phyloP scores from a whole-genome alignment of 306 rosid genomes.

The Malus fusca region DNA sequence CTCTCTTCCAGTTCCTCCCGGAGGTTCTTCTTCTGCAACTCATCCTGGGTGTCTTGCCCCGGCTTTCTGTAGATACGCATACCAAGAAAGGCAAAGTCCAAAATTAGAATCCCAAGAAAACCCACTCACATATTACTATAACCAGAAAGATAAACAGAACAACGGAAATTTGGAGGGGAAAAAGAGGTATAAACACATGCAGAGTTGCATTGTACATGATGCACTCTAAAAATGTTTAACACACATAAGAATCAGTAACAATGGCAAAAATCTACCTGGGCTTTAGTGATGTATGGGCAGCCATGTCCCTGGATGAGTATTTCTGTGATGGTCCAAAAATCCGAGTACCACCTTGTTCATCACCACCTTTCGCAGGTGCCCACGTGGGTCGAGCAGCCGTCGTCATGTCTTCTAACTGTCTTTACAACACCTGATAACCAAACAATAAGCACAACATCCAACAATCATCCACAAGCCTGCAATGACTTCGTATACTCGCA shows the following conservation, averaged over 20 bases:
- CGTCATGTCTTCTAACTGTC: constrained; percentile 44
- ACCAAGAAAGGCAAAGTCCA: background rate
- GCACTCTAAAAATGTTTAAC: background rate
- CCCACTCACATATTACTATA: background rate
- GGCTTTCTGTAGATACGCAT: constrained; percentile 45
- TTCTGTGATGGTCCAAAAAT: constrained; percentile 95
- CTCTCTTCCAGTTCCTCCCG: constrained; percentile 87
- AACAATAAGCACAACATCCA: background rate
- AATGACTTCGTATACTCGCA: background rate
- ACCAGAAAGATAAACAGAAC: background rate
- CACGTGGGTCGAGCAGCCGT: constrained; percentile 97
- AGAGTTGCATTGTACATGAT: background rate
- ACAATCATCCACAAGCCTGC: background rate
- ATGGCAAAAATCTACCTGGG: constrained; percentile 44
- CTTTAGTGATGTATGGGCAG: constrained; percentile 74
- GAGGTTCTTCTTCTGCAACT: constrained; percentile 75
- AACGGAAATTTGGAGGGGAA: background rate
- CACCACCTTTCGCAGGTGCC: constrained; percentile 99
- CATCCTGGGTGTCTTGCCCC: constrained; percentile 87
- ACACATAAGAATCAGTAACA: background rate
- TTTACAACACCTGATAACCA: background rate
- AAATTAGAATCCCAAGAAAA: background rate
- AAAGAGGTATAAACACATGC: background rate
- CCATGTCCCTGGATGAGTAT: constrained; percentile 84
- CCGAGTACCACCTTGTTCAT: constrained; percentile 94